Base-by-base conservation (phyloP, 345 rosid species). In the Linum tenue region DNA sequence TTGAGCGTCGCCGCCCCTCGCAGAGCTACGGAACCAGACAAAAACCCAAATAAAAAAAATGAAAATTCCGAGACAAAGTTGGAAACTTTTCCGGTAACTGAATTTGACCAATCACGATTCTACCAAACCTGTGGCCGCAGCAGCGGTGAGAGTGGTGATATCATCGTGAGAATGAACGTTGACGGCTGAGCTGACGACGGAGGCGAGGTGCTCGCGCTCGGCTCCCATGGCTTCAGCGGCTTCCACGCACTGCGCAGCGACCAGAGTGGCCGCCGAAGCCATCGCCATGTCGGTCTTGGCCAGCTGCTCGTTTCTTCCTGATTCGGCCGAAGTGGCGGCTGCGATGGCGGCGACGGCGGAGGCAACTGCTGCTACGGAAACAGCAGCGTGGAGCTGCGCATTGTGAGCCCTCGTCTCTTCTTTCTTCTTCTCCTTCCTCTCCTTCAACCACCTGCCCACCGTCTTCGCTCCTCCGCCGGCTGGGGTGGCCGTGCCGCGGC, bases 211-310 rank as follows among this genome's bases (percentile, higher is more conserved):
- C 42, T 86, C 96, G 22, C 92, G 85, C 72, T 90, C 97, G 22
- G 86, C 96, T 48, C 98, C 96, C 95, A 86, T 75, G 51, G 77
- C 79, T 64, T 92, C 97, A 0, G 98, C 98, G 1, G 96, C 87
- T 78, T 92, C 97, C 64, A 90, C 97, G 61, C 97, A 92, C 81
- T 90, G 98, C 3, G 97, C 97, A n/a, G 98, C 98, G 12, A 92
- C 97, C 62, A 90, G 75, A 4, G 98, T 89, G 0, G 96, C 94
- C 0, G 98, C 98, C 2, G 98, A 90, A 5, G 99, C 97, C 70
- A 94, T 77, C 5, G 97, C 99, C 82, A 84, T 84, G 61, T 94
- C 86, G 2, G 86, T 80, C 82, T 84, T 90, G 10, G 87, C 79
- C 53, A 75, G 64, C 58, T 87, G 88, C 64, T 90, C 98, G 44